These are phyloP conservation scores for Arctium lappa DNA, from an alignment of 129 eudicot species.

Conservation along the genomic window DNA sequence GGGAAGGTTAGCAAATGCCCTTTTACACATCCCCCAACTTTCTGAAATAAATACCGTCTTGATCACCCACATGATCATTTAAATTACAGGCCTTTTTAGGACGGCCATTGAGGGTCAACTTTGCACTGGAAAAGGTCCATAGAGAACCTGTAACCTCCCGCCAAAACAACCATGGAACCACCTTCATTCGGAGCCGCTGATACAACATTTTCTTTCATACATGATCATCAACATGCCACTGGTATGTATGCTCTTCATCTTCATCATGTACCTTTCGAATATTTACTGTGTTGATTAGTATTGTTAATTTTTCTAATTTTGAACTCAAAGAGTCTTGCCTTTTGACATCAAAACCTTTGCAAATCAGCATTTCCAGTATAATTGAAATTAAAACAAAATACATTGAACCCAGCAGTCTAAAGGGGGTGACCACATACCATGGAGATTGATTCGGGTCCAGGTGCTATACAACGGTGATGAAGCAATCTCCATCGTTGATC, in stretches of 20 bases:
- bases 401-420: not conserved
- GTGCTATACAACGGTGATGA: not conserved
- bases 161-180: slow-evolving; percentile 23
- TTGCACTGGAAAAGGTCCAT: slow-evolving; percentile 60
- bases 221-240: not conserved
- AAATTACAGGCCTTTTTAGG: slow-evolving; percentile 60
- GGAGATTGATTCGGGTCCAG: not conserved
- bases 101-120: slow-evolving; percentile 59
- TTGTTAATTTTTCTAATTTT: not conserved
- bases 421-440: not conserved
- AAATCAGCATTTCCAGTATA: not conserved
- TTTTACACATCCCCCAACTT: not conserved
- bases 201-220: not conserved
- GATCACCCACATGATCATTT: not conserved
- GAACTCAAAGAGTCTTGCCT: not conserved
- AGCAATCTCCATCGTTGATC: not conserved
- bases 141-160: slow-evolving; percentile 63
- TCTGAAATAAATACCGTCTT: not conserved
- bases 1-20: slow-evolving; percentile 48
- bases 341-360: not conserved
- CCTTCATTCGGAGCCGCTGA: slow-evolving; percentile 20
- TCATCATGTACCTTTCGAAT: not conserved
- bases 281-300: not conserved
- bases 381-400: not conserved
- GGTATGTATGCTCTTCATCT: not conserved